Conservation (phyloP, 208 protist genomes). For the Phytomonas francai region DNA sequence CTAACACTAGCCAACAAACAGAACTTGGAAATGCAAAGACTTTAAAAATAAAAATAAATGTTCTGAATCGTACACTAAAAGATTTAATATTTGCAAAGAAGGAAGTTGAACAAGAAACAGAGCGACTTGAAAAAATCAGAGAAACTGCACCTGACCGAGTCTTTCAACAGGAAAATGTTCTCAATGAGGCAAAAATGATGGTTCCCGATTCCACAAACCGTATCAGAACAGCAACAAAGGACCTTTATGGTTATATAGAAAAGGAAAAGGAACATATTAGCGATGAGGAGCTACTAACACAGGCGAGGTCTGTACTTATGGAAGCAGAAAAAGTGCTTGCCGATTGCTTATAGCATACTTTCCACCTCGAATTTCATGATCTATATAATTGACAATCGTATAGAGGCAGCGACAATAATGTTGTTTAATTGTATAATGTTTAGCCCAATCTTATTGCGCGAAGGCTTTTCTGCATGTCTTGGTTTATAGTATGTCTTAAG, state of each 20-base stretch:
- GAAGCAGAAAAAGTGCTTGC: background rate
- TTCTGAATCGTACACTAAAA: constrained; percentile 56
- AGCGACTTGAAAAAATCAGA: constrained; percentile 40
- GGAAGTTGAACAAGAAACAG: constrained; percentile 43
- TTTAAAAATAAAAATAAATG: constrained; percentile 48
- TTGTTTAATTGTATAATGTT: background rate
- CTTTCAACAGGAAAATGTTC: constrained; percentile 63
- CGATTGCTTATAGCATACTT: background rate
- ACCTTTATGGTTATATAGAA: constrained; percentile 55
- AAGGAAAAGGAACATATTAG: constrained; percentile 25
- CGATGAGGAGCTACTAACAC: constrained; percentile 33
- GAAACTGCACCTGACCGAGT: constrained; percentile 36
- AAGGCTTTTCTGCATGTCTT: background rate
- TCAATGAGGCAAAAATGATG: constrained; percentile 76
- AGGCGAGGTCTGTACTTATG: background rate
- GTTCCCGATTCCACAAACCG: constrained; percentile 65
- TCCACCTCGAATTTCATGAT: background rate
- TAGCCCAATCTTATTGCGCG: background rate
- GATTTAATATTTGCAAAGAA: constrained; percentile 62
- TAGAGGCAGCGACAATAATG: background rate
- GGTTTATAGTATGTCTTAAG: background rate
- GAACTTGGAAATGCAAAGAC: constrained; percentile 42
- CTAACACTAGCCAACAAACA: constrained; percentile 25
- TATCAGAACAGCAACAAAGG: constrained; percentile 36
- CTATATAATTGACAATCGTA: background rate